These are phyloP conservation scores for Peronospora destructor DNA, from an alignment of 352 stramenopile species.

Conservation along the genomic window DNA sequence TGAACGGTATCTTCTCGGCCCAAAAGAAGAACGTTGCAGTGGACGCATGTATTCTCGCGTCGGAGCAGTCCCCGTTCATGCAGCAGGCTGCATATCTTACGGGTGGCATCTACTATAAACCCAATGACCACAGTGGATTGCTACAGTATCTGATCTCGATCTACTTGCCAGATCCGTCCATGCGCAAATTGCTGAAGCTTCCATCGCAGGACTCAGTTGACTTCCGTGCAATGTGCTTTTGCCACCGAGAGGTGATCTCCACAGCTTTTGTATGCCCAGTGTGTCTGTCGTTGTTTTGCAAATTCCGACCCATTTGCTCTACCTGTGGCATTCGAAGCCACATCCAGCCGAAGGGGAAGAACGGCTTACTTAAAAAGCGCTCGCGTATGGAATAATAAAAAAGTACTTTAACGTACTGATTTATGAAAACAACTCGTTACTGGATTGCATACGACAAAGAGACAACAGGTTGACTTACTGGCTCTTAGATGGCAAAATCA, in stretches of 20 bases:
- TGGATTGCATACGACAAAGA: too few relatives aligned
- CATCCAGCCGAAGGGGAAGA: slow-evolving; percentile 61
- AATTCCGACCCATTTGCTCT: slow-evolving; percentile 84
- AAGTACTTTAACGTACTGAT: neutral
- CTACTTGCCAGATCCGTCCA: slow-evolving; percentile 74
- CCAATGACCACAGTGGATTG: slow-evolving; percentile 53
- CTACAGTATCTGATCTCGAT: slow-evolving; percentile 84
- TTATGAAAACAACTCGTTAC: neutral
- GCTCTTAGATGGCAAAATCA: slow-evolving; percentile 9
- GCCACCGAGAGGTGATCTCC: slow-evolving; percentile 75
- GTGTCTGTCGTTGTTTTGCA: slow-evolving; percentile 84
- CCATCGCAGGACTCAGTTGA: slow-evolving; percentile 83
- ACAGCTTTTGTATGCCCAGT: slow-evolving; percentile 83
- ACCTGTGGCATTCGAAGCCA: slow-evolving; percentile 81
- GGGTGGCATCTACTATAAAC: slow-evolving; percentile 84
- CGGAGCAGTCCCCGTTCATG: slow-evolving; percentile 81
- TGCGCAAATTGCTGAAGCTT: slow-evolving; percentile 76
- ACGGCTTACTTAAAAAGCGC: slow-evolving; percentile 47
- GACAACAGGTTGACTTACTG: slow-evolving; percentile 12
- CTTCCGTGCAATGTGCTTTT: slow-evolving; percentile 87
- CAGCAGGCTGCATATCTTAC: slow-evolving; percentile 85
- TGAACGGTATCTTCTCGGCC: slow-evolving; percentile 87
- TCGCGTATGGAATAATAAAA: slow-evolving; percentile 21
- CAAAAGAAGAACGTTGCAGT: slow-evolving; percentile 83
- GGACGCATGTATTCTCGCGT: slow-evolving; percentile 68